Percentiles rank a stretch among this genome's conserved stretches.
Conservation (phyloP, 345 rosid species). For the Diplotaxis tenuifolia region DNA sequence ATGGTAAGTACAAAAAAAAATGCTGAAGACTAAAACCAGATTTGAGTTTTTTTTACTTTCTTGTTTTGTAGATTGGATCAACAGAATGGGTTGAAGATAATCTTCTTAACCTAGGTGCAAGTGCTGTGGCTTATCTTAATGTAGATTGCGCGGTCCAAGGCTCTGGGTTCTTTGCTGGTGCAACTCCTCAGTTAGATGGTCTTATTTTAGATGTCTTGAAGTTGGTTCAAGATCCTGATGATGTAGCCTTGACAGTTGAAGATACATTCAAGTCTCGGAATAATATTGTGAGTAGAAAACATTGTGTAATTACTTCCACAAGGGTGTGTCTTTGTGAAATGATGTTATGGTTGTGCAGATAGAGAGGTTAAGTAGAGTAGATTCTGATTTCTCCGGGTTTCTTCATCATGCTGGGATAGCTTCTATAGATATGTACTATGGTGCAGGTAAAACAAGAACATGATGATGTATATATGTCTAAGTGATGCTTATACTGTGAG, state of each 20-base stretch:
- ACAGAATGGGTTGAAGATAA: slow-evolving; percentile 99
- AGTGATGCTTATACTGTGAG: not conserved
- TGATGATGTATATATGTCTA: slow-evolving; percentile 4
- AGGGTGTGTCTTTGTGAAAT: not conserved
- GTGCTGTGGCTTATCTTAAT: slow-evolving; percentile 86
- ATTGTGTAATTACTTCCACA: not conserved
- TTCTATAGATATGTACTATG: slow-evolving; percentile 83
- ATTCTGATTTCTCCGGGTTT: slow-evolving; percentile 95
- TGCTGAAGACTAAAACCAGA: not conserved
- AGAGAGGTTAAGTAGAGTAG: slow-evolving; percentile 74
- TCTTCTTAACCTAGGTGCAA: slow-evolving; percentile 70
- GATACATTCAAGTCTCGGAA: slow-evolving; percentile 59
- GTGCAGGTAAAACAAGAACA: slow-evolving; percentile 58
- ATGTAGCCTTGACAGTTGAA: slow-evolving; percentile 50
- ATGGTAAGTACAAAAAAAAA: slow-evolving; percentile 59
- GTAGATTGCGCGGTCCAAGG: slow-evolving; percentile 99
- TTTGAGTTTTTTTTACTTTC: not conserved
- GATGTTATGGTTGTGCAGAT: slow-evolving; percentile 51
- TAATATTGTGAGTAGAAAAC: slow-evolving; percentile 30
- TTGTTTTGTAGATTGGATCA: slow-evolving; percentile 63
- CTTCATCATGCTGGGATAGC: slow-evolving; percentile 92
- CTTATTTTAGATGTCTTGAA: slow-evolving; percentile 70
- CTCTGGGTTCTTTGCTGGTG: slow-evolving; percentile 74
- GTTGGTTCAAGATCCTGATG: slow-evolving; percentile 84
- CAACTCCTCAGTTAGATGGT: slow-evolving; percentile 86